These are phyloP conservation scores for Elaeagnus macrophylla DNA, from an alignment of 306 rosid species.

Conservation along the genomic window DNA sequence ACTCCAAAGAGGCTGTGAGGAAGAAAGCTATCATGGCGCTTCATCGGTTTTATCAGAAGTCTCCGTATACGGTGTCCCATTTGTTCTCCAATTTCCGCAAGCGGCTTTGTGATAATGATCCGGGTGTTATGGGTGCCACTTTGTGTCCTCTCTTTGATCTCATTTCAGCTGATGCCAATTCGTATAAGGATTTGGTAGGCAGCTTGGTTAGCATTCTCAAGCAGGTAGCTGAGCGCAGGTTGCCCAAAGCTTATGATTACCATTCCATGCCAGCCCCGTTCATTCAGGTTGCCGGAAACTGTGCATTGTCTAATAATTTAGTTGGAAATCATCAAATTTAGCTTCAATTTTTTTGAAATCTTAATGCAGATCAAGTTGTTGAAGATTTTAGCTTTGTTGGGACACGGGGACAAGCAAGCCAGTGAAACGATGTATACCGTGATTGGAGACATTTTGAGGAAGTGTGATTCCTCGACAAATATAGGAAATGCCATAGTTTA, in stretches of 20 bases:
- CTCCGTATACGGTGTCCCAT: conserved; percentile 71
- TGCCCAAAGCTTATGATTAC: conserved; percentile 86
- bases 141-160: conserved; percentile 73
- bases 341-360: not conserved
- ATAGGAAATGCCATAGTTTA: conserved; percentile 93
- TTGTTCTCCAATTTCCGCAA: conserved; percentile 61
- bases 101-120: conserved; percentile 79
- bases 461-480: conserved; percentile 61
- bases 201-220: conserved; percentile 85
- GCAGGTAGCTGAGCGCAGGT: conserved; percentile 74
- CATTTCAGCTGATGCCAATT: conserved; percentile 38
- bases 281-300: conserved; percentile 46
- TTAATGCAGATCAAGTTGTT: conserved; percentile 71
- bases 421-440: conserved; percentile 86
- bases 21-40: conserved; percentile 92
- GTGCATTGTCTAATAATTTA: not conserved
- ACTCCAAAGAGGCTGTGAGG: conserved; percentile 71
- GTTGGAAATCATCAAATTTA: not conserved
- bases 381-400: conserved; percentile 77
- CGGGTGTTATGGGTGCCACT: conserved; percentile 93
- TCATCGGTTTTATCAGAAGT: conserved; percentile 71
- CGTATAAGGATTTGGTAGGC: conserved; percentile 73
- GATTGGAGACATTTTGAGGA: conserved; percentile 71
- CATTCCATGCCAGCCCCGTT: conserved; percentile 91
- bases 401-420: conserved; percentile 78